Evolutionary conservation across 768 basidiomycete genomes (phyloP).

Genomic region (Mycena vulgaris): DNA sequence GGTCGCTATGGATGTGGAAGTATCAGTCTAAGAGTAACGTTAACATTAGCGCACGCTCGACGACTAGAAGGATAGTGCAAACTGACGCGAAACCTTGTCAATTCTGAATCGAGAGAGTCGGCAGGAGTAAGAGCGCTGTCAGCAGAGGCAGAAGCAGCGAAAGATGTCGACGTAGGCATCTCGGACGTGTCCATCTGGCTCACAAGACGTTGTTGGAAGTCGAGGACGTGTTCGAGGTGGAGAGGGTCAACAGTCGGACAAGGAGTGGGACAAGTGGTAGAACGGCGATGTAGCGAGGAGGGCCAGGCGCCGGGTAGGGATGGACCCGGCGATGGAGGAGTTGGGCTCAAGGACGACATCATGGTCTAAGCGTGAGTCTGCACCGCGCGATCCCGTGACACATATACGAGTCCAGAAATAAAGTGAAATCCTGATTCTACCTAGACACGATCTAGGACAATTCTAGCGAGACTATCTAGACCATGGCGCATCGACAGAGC

Average conservation of each 20-base stretch:
- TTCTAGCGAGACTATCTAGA: conserved; percentile 28
- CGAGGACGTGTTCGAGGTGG: conserved; percentile 48
- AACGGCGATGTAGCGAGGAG: conserved; percentile 41
- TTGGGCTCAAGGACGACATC: conserved; percentile 24
- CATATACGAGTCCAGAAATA: too few species aligned
- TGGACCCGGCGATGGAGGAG: conserved; percentile 49
- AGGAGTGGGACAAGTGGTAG: conserved; percentile 40
- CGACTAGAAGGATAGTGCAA: not conserved
- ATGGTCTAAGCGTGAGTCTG: conserved; percentile 18
- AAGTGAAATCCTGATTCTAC: too few species aligned
- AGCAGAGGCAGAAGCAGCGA: conserved; percentile 24
- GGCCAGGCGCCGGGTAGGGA: conserved; percentile 65
- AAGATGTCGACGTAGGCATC: conserved; percentile 19
- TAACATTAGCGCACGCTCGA: not conserved
- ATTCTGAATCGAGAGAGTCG: conserved; percentile 40
- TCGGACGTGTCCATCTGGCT: conserved; percentile 30
- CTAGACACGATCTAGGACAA: too few species aligned
- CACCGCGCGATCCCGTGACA: conserved; percentile 14
- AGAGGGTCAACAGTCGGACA: conserved; percentile 29
- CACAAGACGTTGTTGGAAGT: conserved; percentile 46
- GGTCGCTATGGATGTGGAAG: conserved; percentile 36
- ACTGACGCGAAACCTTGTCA: conserved; percentile 41
- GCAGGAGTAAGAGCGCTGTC: conserved; percentile 29
- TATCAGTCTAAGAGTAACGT: conserved; percentile 34
- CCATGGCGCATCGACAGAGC: not conserved